Evolutionary conservation across 129 eudicot genomes (phyloP), one percentile per base, ranked within the genome.

Genomic region (Artemisia annua): DNA sequence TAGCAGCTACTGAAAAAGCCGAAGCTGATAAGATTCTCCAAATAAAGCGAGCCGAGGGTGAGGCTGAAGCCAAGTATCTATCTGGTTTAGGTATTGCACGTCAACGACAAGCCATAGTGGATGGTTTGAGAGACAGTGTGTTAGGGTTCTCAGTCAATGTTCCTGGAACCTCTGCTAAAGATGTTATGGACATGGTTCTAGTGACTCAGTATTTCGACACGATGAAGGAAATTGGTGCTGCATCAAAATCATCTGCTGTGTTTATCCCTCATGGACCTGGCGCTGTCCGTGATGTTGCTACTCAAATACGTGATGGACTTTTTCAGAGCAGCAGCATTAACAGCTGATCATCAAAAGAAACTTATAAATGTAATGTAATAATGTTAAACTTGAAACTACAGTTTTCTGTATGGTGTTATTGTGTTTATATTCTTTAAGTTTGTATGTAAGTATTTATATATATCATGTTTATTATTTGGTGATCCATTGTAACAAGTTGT

Each of bases 151-250:
- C 97, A 3, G 92, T 78, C 2, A 91, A 86, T 63, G 97, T 91
- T 14, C 97, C 96, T 1, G 97, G 97, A 32, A 91, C 97, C 32
- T 77, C 90, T 18, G 88, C 97, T 24, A 91, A 86, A 78, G 97
- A 91, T 62, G 97, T 91, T 1, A 91, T 91, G 97, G 97, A 91
- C 73, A 91, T 91, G 97, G 97, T 91, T 24, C 88, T 91, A 0
- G 97, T 91, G 12, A 91, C 97, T 24, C 97, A 91, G 46, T 91
- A 91, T 59, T 91, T 91, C 30, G 97, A 91, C 71, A 91, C 97
- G 46, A 91, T 91, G 97, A 91, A 91, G 65, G 97, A 91, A 53
- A 91, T 91, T 9, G 97, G 97, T 7, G 90, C 97, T 19, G n/a
- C 91, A 52, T 85, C 95, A 13, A 91, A 91, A 74, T 90, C 97